Base-by-base conservation (phyloP, 2,329 filamentous ascomycete species). In the Cladophialophora chaetospira region DNA sequence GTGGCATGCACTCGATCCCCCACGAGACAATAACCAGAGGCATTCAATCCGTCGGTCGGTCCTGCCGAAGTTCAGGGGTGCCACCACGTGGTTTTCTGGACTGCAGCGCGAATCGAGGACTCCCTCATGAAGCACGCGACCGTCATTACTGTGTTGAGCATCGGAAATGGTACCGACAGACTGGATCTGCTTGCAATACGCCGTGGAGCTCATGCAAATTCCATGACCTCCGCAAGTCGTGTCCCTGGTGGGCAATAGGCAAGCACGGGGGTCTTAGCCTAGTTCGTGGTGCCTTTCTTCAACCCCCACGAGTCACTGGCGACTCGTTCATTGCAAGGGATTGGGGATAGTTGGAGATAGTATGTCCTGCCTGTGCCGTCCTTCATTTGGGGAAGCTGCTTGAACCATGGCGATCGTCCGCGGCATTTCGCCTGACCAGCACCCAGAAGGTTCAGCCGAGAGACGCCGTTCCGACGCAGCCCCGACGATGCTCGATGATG, bases 281-380 rank as follows among this genome's bases (percentile, higher is more conserved):
- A 9, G 8, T 33, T 6, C 8, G 23, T 35, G 21, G 17, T 6
- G 19, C 15, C 35, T 9, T 15, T 5, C 5, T n/a, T 35, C 4
- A n/a, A 17, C 46, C 46, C 46, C 46, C 35, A 29, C 25, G 28
- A n/a, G n/a, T 26, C 6, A 38, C 11, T 13, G 28, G 13, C 25
- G 29, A 35, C 38, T 17, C 11, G 10, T 13, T 33, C 46, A 35
- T 31, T 21, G 15, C 13, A 1, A 15, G 4, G 9, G 11, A 21
- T 49, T 49, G 46, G 46, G 15, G 46, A 49, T 15, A 25, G n/a
- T 49, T 49, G 46, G 46, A 38, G 46, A 49, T 11, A 40, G 36
- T 40, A 15, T 19, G 4, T n/a, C 36, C 8, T 36, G 29, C 21
- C 4, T n/a, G 29, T 48, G 11, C 10, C 45, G 21, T 10, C 29